Evolutionary conservation across 495 filamentous ascomycete genomes (phyloP), one percentile per base, ranked within the genome.

Genomic region (Trichoderma reesei): DNA sequence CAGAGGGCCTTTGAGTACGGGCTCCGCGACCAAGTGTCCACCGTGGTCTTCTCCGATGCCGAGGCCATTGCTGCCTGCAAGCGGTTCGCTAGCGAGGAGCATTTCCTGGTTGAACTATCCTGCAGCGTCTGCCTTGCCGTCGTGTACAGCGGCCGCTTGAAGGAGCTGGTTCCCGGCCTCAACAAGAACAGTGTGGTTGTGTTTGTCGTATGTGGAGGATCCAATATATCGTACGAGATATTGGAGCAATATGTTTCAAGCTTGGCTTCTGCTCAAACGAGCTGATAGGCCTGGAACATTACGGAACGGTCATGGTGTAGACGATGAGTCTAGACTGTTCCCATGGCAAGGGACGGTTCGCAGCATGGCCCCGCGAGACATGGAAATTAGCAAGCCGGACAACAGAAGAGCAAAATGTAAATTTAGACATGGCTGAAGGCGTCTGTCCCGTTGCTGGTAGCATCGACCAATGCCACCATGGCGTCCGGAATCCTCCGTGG

Each of bases 51-150:
- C 14, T 83, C 79, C 13, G 94, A 98, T 70, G 83, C 82, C 1
- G 87, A 96, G 66, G 93, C 94, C 0, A 91, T 89, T 4, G 82
- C 86, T 76, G 90, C 85, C 0, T 86, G 86, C 62, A 84, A 87
- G 68, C 73, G 83, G 60, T 85, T 97, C 66, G 87, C 89, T 61
- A 90, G 96, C 67, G 90, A 94, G 48, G 90, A 92, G 73, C 75
- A 90, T 41, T 72, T 93, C 62, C 72, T 96, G 56, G 89, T 96
- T 7, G 94, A 98, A 78, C 76, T 87, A 64, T 85, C 90, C 7
- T 96, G 94, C 70, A 92, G 92, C 0, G 91, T 92, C 31, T 89
- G 85, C 66, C 68, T 90, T 7, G 87, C 88, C 59, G 78, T 81
- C 31, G 83, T 82, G 44, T 92, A 89, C 68, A 85, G 85, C 51